Conservation (phyloP, 1,284 basidiomycete genomes). For the Earliella scabrosa region DNA sequence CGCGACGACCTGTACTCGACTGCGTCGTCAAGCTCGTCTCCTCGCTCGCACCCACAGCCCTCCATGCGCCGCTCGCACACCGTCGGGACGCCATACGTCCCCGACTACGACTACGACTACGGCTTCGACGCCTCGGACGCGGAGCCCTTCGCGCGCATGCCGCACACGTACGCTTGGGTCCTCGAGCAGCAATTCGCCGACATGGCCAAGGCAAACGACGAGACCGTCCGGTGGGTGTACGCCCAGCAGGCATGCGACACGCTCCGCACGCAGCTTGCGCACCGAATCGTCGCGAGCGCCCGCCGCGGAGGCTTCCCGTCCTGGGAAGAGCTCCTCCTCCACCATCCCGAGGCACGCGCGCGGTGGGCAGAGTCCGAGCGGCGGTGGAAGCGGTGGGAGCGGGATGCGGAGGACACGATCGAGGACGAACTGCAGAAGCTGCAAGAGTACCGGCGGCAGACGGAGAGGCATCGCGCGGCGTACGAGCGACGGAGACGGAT, state of each 20-base stretch:
- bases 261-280: constrained; percentile 25
- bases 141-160: constrained; percentile 42
- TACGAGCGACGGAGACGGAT: constrained; percentile 36
- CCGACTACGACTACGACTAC: constrained; percentile 11
- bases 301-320: constrained; percentile 37
- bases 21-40: constrained; percentile 11
- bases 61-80: constrained; percentile 19
- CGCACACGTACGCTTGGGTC: constrained; percentile 57
- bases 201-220: constrained; percentile 47
- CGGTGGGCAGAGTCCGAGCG: constrained; percentile 53
- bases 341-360: constrained; percentile 32
- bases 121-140: constrained; percentile 16
- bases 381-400: constrained; percentile 39
- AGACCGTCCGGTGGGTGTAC: constrained; percentile 64
- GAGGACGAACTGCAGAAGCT: constrained; percentile 38
- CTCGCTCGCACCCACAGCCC: constrained; percentile 10
- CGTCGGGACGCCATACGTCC: constrained; percentile 15
- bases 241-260: constrained; percentile 47
- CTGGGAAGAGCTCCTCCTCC: constrained; percentile 52
- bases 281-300: constrained; percentile 19
- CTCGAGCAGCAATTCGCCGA: constrained; percentile 54
- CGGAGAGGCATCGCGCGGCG: constrained; percentile 41
- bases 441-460: constrained; percentile 33
- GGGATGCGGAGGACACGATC: constrained; percentile 39
- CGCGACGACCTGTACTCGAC: constrained; percentile 16